These are phyloP conservation scores for Pleurotus citrinopileatus DNA, from an alignment of 768 basidiomycete species.

Conservation along the genomic window DNA sequence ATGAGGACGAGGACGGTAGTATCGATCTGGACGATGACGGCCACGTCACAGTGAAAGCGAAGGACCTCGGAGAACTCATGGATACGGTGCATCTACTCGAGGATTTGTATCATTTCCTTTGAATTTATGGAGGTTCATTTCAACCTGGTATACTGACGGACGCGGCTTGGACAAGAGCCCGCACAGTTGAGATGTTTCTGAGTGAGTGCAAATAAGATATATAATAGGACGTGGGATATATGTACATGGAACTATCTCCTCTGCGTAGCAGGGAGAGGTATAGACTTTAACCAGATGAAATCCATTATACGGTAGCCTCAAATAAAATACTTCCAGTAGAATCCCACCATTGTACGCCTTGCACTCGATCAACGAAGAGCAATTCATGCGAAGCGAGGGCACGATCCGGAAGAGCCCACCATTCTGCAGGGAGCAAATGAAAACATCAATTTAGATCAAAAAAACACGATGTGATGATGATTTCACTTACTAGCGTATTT, in stretches of 20 bases:
- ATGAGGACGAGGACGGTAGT: background rate
- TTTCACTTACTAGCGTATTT: constrained; percentile 7
- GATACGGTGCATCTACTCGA: background rate
- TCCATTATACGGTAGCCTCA: background rate
- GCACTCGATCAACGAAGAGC: background rate
- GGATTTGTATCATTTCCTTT: background rate
- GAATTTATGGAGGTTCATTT: background rate
- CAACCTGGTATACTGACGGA: background rate
- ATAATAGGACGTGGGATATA: too few species aligned
- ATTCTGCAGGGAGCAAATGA: too few species aligned
- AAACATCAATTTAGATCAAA: too few species aligned
- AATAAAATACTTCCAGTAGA: background rate
- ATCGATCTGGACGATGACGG: background rate
- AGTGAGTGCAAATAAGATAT: too few species aligned
- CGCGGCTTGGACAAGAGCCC: too few species aligned
- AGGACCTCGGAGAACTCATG: background rate
- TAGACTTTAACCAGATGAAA: background rate
- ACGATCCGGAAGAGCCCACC: constrained; percentile 2
- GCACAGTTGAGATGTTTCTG: too few species aligned
- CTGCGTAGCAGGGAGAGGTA: too few species aligned
- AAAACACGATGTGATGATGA: background rate
- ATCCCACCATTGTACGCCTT: background rate
- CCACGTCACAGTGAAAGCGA: background rate
- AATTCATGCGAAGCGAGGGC: background rate
- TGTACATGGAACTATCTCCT: too few species aligned